phyloP scores from a whole-genome alignment of 2,329 filamentous ascomycete genomes.

The Trichoderma sp. region DNA sequence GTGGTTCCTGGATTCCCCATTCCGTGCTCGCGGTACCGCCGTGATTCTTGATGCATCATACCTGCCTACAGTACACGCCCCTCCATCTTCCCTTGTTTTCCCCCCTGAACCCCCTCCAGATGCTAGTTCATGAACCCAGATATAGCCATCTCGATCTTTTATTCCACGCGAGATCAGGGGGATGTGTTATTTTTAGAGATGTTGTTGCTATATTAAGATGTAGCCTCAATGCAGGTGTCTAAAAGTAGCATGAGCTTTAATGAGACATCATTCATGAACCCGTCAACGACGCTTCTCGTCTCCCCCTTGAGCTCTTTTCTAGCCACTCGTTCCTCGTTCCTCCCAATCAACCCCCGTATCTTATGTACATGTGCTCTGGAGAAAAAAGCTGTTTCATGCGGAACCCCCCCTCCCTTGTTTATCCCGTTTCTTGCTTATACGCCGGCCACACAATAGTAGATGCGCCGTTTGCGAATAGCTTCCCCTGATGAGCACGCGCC shows the following conservation, averaged over 20 bases:
- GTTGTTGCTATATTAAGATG: slow-evolving; percentile 21
- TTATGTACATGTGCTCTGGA: neutral
- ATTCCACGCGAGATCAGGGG: slow-evolving; percentile 17
- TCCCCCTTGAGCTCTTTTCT: neutral
- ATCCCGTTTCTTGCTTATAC: neutral
- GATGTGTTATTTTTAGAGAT: slow-evolving; percentile 20
- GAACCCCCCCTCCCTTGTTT: neutral
- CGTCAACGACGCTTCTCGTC: neutral
- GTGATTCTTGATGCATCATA: neutral
- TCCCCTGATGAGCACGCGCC: neutral
- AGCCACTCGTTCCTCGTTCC: neutral
- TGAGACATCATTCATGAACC: slow-evolving; percentile 16
- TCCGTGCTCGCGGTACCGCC: slow-evolving; percentile 12
- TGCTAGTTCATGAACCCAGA: slow-evolving; percentile 16
- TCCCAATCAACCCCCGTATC: neutral
- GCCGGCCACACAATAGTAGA: neutral
- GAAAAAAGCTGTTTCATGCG: neutral
- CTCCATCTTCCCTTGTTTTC: neutral
- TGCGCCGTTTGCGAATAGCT: neutral
- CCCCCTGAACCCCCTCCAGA: slow-evolving; percentile 1
- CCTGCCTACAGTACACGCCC: slow-evolving; percentile 6
- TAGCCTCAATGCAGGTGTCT: slow-evolving; percentile 19
- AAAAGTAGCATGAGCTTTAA: slow-evolving; percentile 16
- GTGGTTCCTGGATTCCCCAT: slow-evolving; percentile 16
- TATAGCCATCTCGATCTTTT: slow-evolving; percentile 15